These are phyloP conservation scores for Penicillium cinerascens DNA, from an alignment of 495 filamentous ascomycete species.

Conservation along the genomic window DNA sequence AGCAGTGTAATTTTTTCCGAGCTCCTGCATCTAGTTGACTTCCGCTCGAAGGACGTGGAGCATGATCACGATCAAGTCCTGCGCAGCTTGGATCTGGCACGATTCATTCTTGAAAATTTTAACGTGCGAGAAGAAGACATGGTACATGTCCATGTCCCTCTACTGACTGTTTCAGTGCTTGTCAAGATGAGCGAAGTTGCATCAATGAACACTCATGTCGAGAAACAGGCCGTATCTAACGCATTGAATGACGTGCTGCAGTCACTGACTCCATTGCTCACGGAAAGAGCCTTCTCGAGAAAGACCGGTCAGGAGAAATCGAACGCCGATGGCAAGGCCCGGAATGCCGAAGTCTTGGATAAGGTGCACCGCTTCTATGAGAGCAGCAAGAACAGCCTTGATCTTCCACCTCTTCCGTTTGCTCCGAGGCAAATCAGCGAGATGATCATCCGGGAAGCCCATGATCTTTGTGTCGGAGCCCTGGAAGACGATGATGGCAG, in stretches of 20 bases:
- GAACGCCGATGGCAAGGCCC: constrained; percentile 16
- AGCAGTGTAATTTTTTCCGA: constrained; percentile 89
- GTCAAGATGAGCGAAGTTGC: constrained; percentile 44
- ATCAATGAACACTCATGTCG: constrained; percentile 9
- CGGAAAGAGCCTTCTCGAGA: constrained; percentile 64
- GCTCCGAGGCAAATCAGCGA: constrained; percentile 52
- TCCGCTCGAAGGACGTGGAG: constrained; percentile 25
- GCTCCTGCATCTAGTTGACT: constrained; percentile 54
- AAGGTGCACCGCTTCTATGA: constrained; percentile 64
- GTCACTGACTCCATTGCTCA: constrained; percentile 54
- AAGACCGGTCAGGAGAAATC: constrained; percentile 29
- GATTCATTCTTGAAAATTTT: constrained; percentile 82
- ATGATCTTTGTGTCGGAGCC: constrained; percentile 47
- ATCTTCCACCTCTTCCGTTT: constrained; percentile 54
- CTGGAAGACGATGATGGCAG: constrained; percentile 23
- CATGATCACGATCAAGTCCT: constrained; percentile 46
- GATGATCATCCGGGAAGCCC: constrained; percentile 59
- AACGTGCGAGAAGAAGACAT: constrained; percentile 97
- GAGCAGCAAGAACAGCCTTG: constrained; percentile 41
- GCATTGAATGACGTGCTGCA: constrained; percentile 32
- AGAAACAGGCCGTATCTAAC: constrained; percentile 23
- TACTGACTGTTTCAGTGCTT: constrained; percentile 65
- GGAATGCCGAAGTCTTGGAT: constrained; percentile 50
- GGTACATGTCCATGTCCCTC: constrained; percentile 77
- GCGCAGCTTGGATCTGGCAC: constrained; percentile 60